Evolutionary conservation across 192 early-diverging fungal genomes (phyloP).

Genomic region (Piromyces finnis): DNA sequence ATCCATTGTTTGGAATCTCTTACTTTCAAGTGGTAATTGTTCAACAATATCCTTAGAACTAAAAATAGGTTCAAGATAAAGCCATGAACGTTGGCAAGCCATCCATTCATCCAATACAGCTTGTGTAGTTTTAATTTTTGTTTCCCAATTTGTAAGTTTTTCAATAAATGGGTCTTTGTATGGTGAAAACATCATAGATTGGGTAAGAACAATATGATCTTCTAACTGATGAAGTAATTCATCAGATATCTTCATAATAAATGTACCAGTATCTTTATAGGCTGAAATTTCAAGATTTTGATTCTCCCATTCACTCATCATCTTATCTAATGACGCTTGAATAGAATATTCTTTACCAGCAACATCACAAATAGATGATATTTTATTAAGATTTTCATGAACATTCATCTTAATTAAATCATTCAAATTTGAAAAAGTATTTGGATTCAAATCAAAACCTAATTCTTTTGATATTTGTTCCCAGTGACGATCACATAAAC

Average conservation of each 20-base stretch:
- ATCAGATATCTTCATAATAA: constrained; percentile 37
- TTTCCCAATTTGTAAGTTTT: constrained; percentile 28
- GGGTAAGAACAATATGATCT: constrained; percentile 43
- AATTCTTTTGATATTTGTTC: constrained; percentile 29
- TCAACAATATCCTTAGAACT: constrained; percentile 37
- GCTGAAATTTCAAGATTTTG: constrained; percentile 29
- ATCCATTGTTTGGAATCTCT: constrained; percentile 42
- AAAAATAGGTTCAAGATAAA: constrained; percentile 43
- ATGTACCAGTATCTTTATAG: constrained; percentile 42
- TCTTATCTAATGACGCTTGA: constrained; percentile 36
- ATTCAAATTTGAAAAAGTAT: constrained; percentile 20
- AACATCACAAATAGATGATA: constrained; percentile 35
- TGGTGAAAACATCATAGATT: constrained; percentile 40
- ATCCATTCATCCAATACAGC: constrained; percentile 42
- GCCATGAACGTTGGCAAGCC: constrained; percentile 34
- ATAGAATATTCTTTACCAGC: constrained; percentile 46
- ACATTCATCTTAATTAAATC: constrained; percentile 32
- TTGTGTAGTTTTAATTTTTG: constrained; percentile 33
- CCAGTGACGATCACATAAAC: constrained; percentile 42
- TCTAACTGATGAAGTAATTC: constrained; percentile 31
- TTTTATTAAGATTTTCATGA: constrained; percentile 24
- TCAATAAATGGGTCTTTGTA: constrained; percentile 42
- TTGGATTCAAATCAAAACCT: constrained; percentile 22
- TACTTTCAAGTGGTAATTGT: constrained; percentile 33
- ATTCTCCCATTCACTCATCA: constrained; percentile 34